Conservation (phyloP, 2,329 filamentous ascomycete genomes). For the Tetracladium maxilliforme region DNA sequence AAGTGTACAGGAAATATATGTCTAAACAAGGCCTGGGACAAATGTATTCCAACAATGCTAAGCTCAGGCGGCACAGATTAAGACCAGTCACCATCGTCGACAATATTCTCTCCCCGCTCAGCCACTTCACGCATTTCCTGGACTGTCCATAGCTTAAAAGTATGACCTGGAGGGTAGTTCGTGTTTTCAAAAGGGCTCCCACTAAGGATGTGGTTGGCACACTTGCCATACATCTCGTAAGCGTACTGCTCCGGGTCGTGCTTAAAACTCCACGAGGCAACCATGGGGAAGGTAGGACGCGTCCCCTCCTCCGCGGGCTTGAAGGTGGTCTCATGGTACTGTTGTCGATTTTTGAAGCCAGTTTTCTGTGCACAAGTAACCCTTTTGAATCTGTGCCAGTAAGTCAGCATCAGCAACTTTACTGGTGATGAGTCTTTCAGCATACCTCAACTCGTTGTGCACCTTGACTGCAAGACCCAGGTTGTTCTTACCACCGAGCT, state of each 20-base stretch:
- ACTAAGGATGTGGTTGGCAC: not conserved
- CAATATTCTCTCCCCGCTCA: not conserved
- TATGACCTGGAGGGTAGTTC: slow-evolving; percentile 2
- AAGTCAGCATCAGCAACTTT: too few relatives aligned
- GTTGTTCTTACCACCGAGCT: slow-evolving; percentile 6
- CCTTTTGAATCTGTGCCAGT: too few relatives aligned
- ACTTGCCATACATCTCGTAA: slow-evolving; percentile 7
- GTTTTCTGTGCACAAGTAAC: slow-evolving; percentile 10
- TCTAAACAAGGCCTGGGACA: too few relatives aligned
- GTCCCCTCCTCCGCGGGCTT: slow-evolving; percentile 10
- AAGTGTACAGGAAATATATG: too few relatives aligned
- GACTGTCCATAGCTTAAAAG: slow-evolving; percentile 3
- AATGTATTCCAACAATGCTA: too few relatives aligned
- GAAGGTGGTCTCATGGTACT: slow-evolving; percentile 10
- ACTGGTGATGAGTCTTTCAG: too few relatives aligned
- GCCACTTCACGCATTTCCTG: slow-evolving; percentile 1
- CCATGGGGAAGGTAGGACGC: slow-evolving; percentile 7
- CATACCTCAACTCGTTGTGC: slow-evolving; percentile 9
- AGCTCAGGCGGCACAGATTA: too few relatives aligned
- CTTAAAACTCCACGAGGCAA: slow-evolving; percentile 9
- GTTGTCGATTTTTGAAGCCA: slow-evolving; percentile 8
- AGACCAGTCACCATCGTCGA: slow-evolving; percentile 4
- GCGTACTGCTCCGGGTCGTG: slow-evolving; percentile 11
- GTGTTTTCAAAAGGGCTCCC: slow-evolving; percentile 2
- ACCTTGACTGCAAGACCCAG: slow-evolving; percentile 6